phyloP scores from a whole-genome alignment of 495 filamentous ascomycete species.

The Lasiosphaeria hispida region DNA sequence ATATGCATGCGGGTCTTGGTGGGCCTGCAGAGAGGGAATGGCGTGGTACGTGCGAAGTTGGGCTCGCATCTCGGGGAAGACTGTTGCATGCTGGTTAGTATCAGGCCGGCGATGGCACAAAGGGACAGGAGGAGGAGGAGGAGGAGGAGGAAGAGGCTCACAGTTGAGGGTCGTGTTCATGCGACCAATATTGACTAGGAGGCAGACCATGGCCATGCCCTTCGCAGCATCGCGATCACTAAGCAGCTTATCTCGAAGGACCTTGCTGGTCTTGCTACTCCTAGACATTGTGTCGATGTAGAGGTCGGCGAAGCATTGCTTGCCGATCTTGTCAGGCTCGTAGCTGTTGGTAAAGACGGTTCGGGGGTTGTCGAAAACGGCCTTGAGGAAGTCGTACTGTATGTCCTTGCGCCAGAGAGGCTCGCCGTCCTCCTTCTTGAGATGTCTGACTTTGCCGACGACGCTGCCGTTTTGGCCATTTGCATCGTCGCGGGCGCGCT shows the following conservation, averaged over 20 bases:
- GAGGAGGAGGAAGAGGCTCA: slow-evolving; percentile 42
- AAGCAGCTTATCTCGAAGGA: slow-evolving; percentile 93
- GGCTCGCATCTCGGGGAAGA: slow-evolving; percentile 99
- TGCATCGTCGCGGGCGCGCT: slow-evolving; percentile 36
- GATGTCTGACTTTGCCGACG: slow-evolving; percentile 87
- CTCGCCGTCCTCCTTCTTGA: slow-evolving; percentile 97
- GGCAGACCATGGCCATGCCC: slow-evolving; percentile 98
- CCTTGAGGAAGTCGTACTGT: slow-evolving; percentile 89
- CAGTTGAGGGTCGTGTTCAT: slow-evolving; percentile 99
- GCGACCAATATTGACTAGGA: slow-evolving; percentile 92
- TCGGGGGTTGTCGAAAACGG: slow-evolving; percentile 83
- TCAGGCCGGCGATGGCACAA: neutral
- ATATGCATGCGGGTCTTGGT: slow-evolving; percentile 92
- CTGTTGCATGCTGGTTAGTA: slow-evolving; percentile 49
- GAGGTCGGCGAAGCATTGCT: slow-evolving; percentile 87
- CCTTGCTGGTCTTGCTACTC: slow-evolving; percentile 99
- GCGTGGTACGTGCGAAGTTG: slow-evolving; percentile 97
- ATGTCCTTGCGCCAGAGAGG: slow-evolving; percentile 97
- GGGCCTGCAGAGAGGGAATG: slow-evolving; percentile 91
- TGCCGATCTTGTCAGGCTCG: slow-evolving; percentile 63
- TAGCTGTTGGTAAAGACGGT: slow-evolving; percentile 86
- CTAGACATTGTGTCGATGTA: slow-evolving; percentile 98
- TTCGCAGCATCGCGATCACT: slow-evolving; percentile 88
- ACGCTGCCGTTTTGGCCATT: slow-evolving; percentile 38
- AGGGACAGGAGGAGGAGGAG: neutral